Conservation (phyloP, 2,329 filamentous ascomycete species). For the Monilinia fructigena region DNA sequence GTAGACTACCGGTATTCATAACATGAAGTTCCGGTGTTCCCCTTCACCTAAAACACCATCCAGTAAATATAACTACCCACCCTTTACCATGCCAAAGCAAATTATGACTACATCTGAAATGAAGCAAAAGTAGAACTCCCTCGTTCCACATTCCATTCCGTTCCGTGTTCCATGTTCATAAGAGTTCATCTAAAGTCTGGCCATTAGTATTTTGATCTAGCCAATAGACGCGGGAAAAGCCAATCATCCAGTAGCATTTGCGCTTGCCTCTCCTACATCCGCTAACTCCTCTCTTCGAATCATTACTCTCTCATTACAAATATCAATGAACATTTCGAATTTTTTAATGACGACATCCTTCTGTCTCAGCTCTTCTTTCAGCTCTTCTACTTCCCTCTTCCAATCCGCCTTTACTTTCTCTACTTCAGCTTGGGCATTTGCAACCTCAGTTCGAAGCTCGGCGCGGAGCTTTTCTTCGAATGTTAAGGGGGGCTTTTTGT, state of each 20-base stretch:
- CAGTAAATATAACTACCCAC: background rate
- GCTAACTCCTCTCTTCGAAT: slow-evolving; percentile 56
- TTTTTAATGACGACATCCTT: slow-evolving; percentile 62
- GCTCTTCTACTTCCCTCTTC: slow-evolving; percentile 56
- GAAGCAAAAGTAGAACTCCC: background rate
- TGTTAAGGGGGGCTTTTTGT: slow-evolving; percentile 63
- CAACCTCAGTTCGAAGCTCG: slow-evolving; percentile 60
- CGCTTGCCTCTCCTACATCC: slow-evolving; percentile 33
- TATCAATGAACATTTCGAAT: slow-evolving; percentile 69
- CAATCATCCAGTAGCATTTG: slow-evolving; percentile 27
- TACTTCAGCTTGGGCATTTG: slow-evolving; percentile 56
- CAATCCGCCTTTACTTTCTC: slow-evolving; percentile 56
- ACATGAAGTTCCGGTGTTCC: background rate
- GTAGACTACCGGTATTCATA: background rate
- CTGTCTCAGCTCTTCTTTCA: slow-evolving; percentile 60
- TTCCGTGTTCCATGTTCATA: background rate
- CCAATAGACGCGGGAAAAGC: background rate
- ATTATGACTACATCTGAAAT: background rate
- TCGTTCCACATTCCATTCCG: background rate
- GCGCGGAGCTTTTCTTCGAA: slow-evolving; percentile 63
- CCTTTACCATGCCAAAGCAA: background rate
- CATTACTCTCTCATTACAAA: slow-evolving; percentile 66
- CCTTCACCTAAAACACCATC: background rate
- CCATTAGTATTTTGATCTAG: background rate
- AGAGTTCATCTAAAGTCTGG: background rate